Conservation (phyloP, 768 basidiomycete species). For the Boletus rubroflammeus region DNA sequence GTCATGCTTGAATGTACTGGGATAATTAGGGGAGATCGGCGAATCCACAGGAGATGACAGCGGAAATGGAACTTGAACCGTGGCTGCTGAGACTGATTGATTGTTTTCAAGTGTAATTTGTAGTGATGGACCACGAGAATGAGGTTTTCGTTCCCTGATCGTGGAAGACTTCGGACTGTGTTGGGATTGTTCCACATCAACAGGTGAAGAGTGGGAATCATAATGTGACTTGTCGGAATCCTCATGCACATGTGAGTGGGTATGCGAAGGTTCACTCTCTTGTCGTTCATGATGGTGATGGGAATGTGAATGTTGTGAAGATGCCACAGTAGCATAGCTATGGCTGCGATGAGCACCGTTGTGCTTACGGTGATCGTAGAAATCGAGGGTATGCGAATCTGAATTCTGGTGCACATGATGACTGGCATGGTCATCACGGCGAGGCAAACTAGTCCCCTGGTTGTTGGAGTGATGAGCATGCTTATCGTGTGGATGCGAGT, state of each 20-base stretch:
- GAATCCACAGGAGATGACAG: conserved; percentile 35
- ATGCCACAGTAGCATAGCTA: conserved; percentile 9
- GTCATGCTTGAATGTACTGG: conserved; percentile 46
- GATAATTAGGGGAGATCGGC: conserved; percentile 65
- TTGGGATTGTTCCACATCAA: conserved; percentile 5
- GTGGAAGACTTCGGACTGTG: conserved; percentile 9
- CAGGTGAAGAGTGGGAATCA: conserved; percentile 14
- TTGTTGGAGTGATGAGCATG: conserved; percentile 24
- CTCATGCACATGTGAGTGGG: conserved; percentile 27
- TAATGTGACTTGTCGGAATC: conserved; percentile 24
- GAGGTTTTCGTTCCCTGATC: conserved; percentile 33
- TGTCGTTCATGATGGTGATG: conserved; percentile 24
- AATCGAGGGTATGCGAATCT: conserved; percentile 13
- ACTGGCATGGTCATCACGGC: conserved; percentile 16
- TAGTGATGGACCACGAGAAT: conserved; percentile 41
- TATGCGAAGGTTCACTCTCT: conserved; percentile 22
- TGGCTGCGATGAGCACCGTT: conserved; percentile 15
- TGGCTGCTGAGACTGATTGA: conserved; percentile 15
- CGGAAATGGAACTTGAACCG: conserved; percentile 26
- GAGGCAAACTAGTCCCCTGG: conserved; percentile 13
- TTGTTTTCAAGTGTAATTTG: conserved; percentile 31
- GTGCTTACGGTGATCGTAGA: conserved; percentile 7
- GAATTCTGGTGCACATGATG: conserved; percentile 19
- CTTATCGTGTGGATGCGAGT: conserved; percentile 32
- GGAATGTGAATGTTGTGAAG: conserved; percentile 25